Evolutionary conservation across 2,329 filamentous ascomycete genomes (phyloP).

Genomic region (Decorospora gaudefroyi): DNA sequence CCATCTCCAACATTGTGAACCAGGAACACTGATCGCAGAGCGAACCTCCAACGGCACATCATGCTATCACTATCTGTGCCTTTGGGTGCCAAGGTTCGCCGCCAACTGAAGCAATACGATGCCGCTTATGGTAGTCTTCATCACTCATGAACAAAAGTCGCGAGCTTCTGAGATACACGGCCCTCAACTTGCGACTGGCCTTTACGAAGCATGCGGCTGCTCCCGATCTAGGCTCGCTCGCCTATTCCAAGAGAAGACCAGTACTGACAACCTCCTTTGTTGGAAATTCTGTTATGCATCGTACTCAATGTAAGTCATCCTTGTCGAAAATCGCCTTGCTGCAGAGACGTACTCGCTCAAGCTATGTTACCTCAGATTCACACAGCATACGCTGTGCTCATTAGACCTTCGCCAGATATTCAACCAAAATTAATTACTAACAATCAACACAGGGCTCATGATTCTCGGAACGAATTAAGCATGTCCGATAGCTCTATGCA

Average conservation of each 20-base stretch:
- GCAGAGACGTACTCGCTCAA: not conserved
- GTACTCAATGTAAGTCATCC: conserved; percentile 9
- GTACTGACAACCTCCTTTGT: not conserved
- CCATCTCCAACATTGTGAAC: conserved; percentile 8
- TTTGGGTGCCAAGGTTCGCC: too few relatives aligned
- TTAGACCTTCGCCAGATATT: not conserved
- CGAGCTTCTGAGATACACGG: not conserved
- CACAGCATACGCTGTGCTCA: conserved; percentile 3
- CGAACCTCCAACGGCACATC: not conserved
- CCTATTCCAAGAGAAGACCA: conserved; percentile 4
- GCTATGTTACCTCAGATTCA: conserved; percentile 7
- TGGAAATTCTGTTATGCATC: too few relatives aligned
- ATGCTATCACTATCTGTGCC: conserved; percentile 1
- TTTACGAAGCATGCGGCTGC: not conserved
- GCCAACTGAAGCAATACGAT: not conserved
- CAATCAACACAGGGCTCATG: not conserved
- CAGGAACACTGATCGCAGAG: too few relatives aligned
- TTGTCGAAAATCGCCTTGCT: not conserved
- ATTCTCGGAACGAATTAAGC: not conserved
- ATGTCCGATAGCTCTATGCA: too few relatives aligned
- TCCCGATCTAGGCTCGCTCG: not conserved
- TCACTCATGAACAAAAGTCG: too few relatives aligned
- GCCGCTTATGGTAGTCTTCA: too few relatives aligned
- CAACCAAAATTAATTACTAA: not conserved
- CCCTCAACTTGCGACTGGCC: not conserved